Percentiles rank a stretch among this genome's conserved stretches.
Conservation (phyloP, 495 filamentous ascomycete species). For the Penicillium maclennaniae region DNA sequence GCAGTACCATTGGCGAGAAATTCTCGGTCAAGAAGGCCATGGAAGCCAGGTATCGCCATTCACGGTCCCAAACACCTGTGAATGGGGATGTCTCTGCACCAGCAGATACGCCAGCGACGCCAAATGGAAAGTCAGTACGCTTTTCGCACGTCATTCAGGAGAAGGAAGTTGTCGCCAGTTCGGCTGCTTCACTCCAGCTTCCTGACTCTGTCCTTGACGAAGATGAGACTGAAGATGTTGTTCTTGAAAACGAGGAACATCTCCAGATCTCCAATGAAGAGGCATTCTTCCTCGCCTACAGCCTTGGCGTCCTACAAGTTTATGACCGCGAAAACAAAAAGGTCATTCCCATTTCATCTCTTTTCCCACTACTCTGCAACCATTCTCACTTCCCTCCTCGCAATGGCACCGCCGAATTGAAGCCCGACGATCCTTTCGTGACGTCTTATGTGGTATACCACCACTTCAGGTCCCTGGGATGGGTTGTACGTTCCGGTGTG, state of each 20-base stretch:
- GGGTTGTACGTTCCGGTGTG: slow-evolving; percentile 89
- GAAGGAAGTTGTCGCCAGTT: slow-evolving; percentile 47
- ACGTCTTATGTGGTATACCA: slow-evolving; percentile 87
- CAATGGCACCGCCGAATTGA: slow-evolving; percentile 27
- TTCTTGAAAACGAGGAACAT: slow-evolving; percentile 75
- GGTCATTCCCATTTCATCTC: slow-evolving; percentile 32
- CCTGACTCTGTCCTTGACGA: slow-evolving; percentile 12
- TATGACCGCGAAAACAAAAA: slow-evolving; percentile 49
- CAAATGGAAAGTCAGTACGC: slow-evolving; percentile 56
- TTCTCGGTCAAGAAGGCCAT: slow-evolving; percentile 42
- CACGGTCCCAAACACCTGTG: slow-evolving; percentile 20
- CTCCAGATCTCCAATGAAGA: slow-evolving; percentile 88
- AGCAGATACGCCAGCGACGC: slow-evolving; percentile 4
- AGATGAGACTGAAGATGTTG: slow-evolving; percentile 29
- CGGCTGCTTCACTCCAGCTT: slow-evolving; percentile 31
- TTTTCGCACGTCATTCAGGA: slow-evolving; percentile 61
- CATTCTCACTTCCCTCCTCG: slow-evolving; percentile 66
- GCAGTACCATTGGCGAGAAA: slow-evolving; percentile 22
- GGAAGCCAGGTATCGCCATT: slow-evolving; percentile 32
- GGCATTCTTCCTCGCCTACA: slow-evolving; percentile 85
- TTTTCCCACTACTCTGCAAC: slow-evolving; percentile 63
- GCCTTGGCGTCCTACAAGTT: slow-evolving; percentile 71
- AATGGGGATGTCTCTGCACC: slow-evolving; percentile 8
- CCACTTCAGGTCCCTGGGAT: slow-evolving; percentile 93
- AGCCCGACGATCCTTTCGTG: slow-evolving; percentile 78